Base-by-base conservation (phyloP, 768 basidiomycete species). In the Podaxis rugospora region DNA sequence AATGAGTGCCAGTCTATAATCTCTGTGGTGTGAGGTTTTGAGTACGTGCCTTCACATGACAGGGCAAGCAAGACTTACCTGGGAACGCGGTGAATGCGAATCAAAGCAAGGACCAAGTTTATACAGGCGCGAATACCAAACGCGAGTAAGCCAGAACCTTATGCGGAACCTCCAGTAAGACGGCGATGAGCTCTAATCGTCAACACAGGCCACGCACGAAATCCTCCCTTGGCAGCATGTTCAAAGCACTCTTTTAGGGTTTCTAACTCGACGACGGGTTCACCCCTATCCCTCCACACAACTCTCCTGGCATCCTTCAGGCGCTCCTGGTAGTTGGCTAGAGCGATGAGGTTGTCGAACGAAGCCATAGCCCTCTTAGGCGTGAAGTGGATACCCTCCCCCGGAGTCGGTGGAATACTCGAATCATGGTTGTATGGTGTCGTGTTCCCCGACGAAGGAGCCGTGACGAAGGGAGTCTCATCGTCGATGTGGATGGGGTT, bases 41-140 rank as follows among this genome's bases (percentile, higher is more conserved):
- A 44, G 21, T 44, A 39, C 14, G 35, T 47, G 59, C 27, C 11
- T 14, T 14, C 37, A 14, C 1, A 7, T 14, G 42, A 10, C 40
- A 50, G 51, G 6, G 54, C 35, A 51, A 6, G 40, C 23, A 11
- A 39, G 14, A 68, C 82, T 65, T 61, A 93, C 93, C 80, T 86
- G 50, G 87, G 82, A 1, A 87, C 78, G 50, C 74, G 81, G 23
- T 89, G 82, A 11, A 92, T 82, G 35, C 89, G 80, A 55, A 95
- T 82, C n/a, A 92, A 71, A 4, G 89, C 82, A 9, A 97, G 72
- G 10, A 94, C 83, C 13, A 95, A 69, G 69, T 94, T 97, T 27
- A 98, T 80, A 21, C 87, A 86, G 0, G 93, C 89, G 21, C 95
- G 83, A 36, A 96, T 87, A 36, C 83, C 83, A 64, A 92, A 93